Conservation (phyloP, 768 basidiomycete species). For the Rhodocollybia butyracea region DNA sequence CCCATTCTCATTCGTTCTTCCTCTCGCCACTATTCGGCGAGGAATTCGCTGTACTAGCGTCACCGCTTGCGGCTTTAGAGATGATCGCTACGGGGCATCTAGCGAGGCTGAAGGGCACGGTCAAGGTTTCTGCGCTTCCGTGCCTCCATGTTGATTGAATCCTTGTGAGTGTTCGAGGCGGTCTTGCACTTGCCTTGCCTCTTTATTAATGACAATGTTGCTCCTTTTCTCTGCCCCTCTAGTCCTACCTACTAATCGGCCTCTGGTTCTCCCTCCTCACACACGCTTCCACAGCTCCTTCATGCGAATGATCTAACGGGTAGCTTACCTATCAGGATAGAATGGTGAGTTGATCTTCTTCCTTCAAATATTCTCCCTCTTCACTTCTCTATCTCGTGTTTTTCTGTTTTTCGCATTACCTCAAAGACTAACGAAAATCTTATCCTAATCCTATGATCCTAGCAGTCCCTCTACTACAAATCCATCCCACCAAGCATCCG, state of each 20-base stretch:
- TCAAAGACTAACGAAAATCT: no score
- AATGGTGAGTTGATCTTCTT: no score
- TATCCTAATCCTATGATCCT: slow-evolving; percentile 34
- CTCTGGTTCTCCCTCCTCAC: slow-evolving; percentile 99
- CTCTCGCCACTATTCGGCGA: slow-evolving; percentile 43
- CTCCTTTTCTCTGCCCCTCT: background rate
- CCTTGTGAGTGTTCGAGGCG: slow-evolving; percentile 57
- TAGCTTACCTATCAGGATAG: no score
- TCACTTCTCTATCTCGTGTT: no score
- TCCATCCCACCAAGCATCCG: slow-evolving; percentile 33
- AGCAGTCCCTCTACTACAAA: slow-evolving; percentile 63
- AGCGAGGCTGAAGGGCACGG: slow-evolving; percentile 62
- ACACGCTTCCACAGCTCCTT: slow-evolving; percentile 84
- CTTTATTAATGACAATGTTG: background rate
- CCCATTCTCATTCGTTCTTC: slow-evolving; percentile 46
- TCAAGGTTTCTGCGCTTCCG: slow-evolving; percentile 93
- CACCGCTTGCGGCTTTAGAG: slow-evolving; percentile 40
- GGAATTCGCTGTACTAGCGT: slow-evolving; percentile 58
- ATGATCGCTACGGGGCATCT: no score
- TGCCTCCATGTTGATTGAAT: slow-evolving; percentile 83
- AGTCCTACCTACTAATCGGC: slow-evolving; percentile 96
- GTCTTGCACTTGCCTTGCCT: background rate
- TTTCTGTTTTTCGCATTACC: no score
- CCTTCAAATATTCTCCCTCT: no score
- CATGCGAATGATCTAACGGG: slow-evolving; percentile 60